These are phyloP conservation scores for Erodium maritimum DNA, from an alignment of 345 rosid species.

Conservation along the genomic window DNA sequence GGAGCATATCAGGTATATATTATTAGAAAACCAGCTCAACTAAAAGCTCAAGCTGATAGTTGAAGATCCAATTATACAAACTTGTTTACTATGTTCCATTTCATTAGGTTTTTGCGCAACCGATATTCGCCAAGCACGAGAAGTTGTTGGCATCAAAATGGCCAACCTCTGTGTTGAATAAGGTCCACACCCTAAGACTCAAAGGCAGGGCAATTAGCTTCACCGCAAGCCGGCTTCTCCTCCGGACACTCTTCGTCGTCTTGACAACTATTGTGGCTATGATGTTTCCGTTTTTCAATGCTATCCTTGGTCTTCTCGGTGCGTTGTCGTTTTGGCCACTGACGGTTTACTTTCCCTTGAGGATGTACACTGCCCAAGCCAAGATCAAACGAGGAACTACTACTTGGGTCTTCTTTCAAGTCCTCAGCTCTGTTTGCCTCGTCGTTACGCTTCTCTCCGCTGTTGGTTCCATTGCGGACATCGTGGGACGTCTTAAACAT, in stretches of 20 bases:
- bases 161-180: slow-evolving; percentile 14
- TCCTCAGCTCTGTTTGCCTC: slow-evolving; percentile 9
- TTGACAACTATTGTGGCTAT: slow-evolving; percentile 17
- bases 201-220: not conserved
- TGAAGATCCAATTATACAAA: no score
- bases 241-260: slow-evolving; percentile 12
- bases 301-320: slow-evolving; percentile 2
- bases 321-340: slow-evolving; percentile 11
- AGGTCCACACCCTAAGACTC: slow-evolving; percentile 4
- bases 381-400: slow-evolving; percentile 6
- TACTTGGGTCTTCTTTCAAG: slow-evolving; percentile 9
- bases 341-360: slow-evolving; percentile 13
- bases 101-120: slow-evolving; percentile 23
- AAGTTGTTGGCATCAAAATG: slow-evolving; percentile 7
- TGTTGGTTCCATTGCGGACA: slow-evolving; percentile 13
- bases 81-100: no score
- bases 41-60: no score
- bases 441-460: slow-evolving; percentile 11
- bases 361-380: slow-evolving; percentile 13
- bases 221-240: slow-evolving; percentile 1
- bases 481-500: slow-evolving; percentile 6
- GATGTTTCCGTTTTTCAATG: slow-evolving; percentile 18
- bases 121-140: slow-evolving; percentile 17
- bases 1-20: slow-evolving; percentile 34
- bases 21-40: no score